These are phyloP conservation scores for Cladosporium sp. DNA, from an alignment of 2,329 filamentous ascomycete species.

Conservation along the genomic window DNA sequence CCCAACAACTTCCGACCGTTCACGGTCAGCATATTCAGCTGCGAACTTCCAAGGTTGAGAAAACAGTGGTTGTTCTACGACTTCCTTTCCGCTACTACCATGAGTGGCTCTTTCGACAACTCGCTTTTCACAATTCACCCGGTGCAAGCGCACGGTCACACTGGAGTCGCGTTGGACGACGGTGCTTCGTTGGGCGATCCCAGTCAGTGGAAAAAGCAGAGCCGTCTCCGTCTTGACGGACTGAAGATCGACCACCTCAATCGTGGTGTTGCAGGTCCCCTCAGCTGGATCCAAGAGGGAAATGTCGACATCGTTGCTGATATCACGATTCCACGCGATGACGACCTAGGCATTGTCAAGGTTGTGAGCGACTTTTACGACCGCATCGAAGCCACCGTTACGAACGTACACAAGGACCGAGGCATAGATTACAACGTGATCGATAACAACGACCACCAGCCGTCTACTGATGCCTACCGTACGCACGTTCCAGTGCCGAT, in stretches of 20 bases:
- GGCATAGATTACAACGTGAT: constrained; percentile 28
- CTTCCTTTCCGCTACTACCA: constrained; percentile 90
- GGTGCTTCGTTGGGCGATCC: constrained; percentile 63
- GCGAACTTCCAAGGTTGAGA: constrained; percentile 85
- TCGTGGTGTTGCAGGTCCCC: constrained; percentile 85
- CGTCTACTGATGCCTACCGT: constrained; percentile 17
- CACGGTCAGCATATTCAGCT: constrained; percentile 91
- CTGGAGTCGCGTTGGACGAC: constrained; percentile 62
- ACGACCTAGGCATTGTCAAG: constrained; percentile 85
- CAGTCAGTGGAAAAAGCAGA: constrained; percentile 92
- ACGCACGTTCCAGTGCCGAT: background rate
- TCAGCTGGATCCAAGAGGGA: constrained; percentile 97
- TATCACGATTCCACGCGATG: constrained; percentile 88
- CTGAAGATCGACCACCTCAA: constrained; percentile 96
- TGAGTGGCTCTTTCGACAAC: constrained; percentile 93
- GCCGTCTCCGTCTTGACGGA: constrained; percentile 85
- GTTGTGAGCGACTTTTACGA: constrained; percentile 98
- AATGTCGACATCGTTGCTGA: constrained; percentile 96
- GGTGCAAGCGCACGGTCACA: constrained; percentile 80
- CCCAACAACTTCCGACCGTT: constrained; percentile 91
- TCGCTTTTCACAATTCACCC: constrained; percentile 97
- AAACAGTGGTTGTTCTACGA: constrained; percentile 99
- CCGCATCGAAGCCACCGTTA: constrained; percentile 88
- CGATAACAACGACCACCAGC: constrained; percentile 28
- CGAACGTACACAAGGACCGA: constrained; percentile 48